A percentile compares a stretch with the other conserved stretches of the same genome.
These are phyloP conservation scores for Hibiscus trionum DNA, from an alignment of 345 rosid genomes.

Conservation along the genomic window DNA sequence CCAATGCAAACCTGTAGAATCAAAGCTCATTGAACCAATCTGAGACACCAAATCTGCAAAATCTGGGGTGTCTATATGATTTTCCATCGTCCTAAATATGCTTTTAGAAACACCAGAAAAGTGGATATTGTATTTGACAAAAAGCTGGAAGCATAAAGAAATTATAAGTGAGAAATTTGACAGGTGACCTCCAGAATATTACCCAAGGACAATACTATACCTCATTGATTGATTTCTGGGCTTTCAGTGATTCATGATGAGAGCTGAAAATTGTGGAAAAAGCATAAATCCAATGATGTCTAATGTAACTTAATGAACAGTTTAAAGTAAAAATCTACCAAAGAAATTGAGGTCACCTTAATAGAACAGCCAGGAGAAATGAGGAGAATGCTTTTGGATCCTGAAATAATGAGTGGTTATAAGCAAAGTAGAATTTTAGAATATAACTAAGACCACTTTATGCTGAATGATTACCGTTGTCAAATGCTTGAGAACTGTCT, in stretches of 20 bases:
- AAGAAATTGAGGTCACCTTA: slow-evolving; percentile 47
- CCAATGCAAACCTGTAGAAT: slow-evolving; percentile 88
- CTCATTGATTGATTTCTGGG: slow-evolving; percentile 91
- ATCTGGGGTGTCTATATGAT: slow-evolving; percentile 52
- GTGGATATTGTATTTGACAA: slow-evolving; percentile 95
- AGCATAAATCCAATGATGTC: neutral
- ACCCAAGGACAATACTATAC: slow-evolving; percentile 30
- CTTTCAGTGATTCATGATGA: slow-evolving; percentile 87
- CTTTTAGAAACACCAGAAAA: slow-evolving; percentile 81
- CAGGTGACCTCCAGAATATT: slow-evolving; percentile 1
- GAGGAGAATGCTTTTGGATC: slow-evolving; percentile 73
- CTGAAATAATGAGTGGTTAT: slow-evolving; percentile 40
- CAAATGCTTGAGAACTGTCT: slow-evolving; percentile 90
- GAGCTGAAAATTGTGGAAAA: slow-evolving; percentile 48
- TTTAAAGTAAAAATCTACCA: neutral
- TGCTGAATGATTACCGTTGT: slow-evolving; percentile 47
- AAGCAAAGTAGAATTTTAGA: slow-evolving; percentile 19
- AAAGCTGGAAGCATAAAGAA: slow-evolving; percentile 54
- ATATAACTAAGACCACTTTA: slow-evolving; percentile 17
- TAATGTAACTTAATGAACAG: neutral
- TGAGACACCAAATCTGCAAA: slow-evolving; percentile 75
- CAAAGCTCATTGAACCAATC: slow-evolving; percentile 85
- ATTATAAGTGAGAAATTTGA: neutral
- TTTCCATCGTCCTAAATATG: slow-evolving; percentile 55
- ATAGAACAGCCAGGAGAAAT: slow-evolving; percentile 80